Evolutionary conservation across 257 asterid species (phyloP).

Genomic region (Petunia axillaris): DNA sequence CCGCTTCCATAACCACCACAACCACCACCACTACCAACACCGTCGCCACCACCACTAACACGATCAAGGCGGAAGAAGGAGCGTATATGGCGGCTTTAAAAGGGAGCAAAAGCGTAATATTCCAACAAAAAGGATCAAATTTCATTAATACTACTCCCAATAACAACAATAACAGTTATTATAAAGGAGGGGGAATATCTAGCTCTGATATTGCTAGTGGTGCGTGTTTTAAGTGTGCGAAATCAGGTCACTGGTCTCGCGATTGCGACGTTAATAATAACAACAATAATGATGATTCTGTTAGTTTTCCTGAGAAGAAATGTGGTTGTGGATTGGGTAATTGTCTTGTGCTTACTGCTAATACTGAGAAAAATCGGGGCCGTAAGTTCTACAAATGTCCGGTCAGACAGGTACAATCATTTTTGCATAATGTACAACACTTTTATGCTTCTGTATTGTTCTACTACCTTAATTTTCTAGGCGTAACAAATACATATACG

Average conservation of each 20-base stretch:
- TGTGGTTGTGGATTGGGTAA: constrained; percentile 32
- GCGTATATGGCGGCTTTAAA: constrained; percentile 32
- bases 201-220: constrained; percentile 6
- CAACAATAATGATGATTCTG: constrained; percentile 17
- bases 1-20: constrained; percentile 6
- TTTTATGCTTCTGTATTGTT: background rate
- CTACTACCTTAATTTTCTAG: background rate
- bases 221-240: constrained; percentile 29
- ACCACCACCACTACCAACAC: constrained; percentile 9
- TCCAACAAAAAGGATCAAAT: constrained; percentile 14
- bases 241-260: constrained; percentile 33
- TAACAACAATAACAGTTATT: constrained; percentile 1
- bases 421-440: background rate
- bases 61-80: constrained; percentile 21
- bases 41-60: background rate
- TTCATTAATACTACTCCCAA: background rate
- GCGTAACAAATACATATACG: background rate
- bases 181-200: background rate
- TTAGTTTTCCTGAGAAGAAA: constrained; percentile 25
- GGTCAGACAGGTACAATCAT: constrained; percentile 23
- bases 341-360: constrained; percentile 31
- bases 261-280: constrained; percentile 22
- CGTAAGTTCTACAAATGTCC: constrained; percentile 38
- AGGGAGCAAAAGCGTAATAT: constrained; percentile 28
- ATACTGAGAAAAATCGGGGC: constrained; percentile 34